These are phyloP conservation scores for Paecilomyces sp. DNA, from an alignment of 2,329 filamentous ascomycete species.

Conservation along the genomic window DNA sequence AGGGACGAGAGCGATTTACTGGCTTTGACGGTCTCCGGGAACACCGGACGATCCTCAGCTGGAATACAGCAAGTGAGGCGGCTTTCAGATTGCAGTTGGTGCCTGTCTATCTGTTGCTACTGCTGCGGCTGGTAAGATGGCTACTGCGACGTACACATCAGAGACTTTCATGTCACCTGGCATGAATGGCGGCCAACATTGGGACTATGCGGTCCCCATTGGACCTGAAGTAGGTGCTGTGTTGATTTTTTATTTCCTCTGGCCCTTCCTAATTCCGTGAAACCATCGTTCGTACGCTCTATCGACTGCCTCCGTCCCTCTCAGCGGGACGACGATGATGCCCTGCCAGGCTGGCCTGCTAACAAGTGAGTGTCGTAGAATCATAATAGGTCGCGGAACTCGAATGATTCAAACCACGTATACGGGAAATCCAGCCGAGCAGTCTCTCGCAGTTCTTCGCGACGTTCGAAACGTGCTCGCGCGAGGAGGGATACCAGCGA, in stretches of 20 bases:
- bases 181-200: constrained; percentile 25
- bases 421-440: constrained; percentile 17
- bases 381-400: constrained; percentile 26
- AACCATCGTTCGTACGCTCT: neutral
- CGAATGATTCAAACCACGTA: constrained; percentile 27
- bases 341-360: neutral
- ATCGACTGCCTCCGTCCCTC: neutral
- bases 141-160: constrained; percentile 30
- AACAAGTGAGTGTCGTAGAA: neutral
- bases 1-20: neutral
- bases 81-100: constrained; percentile 23
- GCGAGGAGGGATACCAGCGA: constrained; percentile 25
- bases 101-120: constrained; percentile 2
- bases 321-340: neutral
- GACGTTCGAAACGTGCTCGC: constrained; percentile 22
- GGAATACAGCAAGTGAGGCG: constrained; percentile 2
- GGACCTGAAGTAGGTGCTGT: constrained; percentile 26
- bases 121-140: constrained; percentile 26
- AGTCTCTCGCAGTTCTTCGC: constrained; percentile 28
- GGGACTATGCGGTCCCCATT: constrained; percentile 32
- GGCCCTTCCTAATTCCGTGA: neutral
- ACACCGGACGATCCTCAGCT: neutral
- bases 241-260: neutral
- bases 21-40: neutral
- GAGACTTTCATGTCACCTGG: constrained; percentile 31